Conservation (phyloP, 148 eudicot genomes). For the Pouteria glomerata region DNA sequence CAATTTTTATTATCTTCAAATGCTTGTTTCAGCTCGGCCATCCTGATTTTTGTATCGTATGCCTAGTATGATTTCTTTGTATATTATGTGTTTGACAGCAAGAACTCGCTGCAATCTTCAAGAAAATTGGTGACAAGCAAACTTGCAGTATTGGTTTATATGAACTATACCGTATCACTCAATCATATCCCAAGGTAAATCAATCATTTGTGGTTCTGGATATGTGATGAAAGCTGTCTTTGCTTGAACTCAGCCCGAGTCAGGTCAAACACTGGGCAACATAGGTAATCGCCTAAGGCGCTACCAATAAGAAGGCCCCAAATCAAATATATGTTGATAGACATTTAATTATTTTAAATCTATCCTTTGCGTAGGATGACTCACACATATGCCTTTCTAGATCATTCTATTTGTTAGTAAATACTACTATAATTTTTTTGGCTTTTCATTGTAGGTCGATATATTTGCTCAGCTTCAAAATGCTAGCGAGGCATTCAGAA, state of each 20-base stretch:
- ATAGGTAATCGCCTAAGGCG: no score
- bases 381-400: background rate
- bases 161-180: constrained; percentile 88
- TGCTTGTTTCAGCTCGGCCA: constrained; percentile 11
- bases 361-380: no score
- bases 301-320: no score
- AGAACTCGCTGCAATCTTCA: constrained; percentile 97
- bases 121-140: constrained; percentile 98
- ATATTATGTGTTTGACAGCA: constrained; percentile 51
- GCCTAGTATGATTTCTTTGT: no score
- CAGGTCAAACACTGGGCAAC: no score
- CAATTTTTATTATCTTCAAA: background rate
- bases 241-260: no score
- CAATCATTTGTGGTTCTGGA: background rate
- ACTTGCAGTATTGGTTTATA: constrained; percentile 93
- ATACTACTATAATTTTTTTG: background rate
- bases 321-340: no score
- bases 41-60: constrained; percentile 5
- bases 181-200: constrained; percentile 83
- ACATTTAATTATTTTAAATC: no score
- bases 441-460: constrained; percentile 63
- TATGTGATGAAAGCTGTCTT: background rate
- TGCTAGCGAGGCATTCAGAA: constrained; percentile 97
- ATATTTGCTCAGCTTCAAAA: constrained; percentile 95
- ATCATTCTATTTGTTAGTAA: background rate